Evolutionary conservation across 139 green algal genomes (phyloP).

Genomic region (Chlamydomonas applanata): DNA sequence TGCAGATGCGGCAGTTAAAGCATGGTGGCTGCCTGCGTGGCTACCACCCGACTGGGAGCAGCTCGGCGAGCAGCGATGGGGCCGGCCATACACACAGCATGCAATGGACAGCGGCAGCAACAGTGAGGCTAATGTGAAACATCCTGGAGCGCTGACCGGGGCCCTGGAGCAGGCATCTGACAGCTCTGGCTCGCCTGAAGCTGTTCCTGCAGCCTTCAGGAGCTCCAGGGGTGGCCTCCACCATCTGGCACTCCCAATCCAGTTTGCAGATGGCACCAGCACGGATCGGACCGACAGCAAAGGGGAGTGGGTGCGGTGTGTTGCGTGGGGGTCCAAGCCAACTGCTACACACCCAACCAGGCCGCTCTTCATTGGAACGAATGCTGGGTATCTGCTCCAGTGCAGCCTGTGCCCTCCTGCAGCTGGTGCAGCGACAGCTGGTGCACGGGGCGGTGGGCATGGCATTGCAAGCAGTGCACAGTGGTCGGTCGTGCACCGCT

Average conservation of each 20-base stretch:
- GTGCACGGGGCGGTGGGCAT: too few species aligned
- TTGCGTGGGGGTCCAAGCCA: background rate
- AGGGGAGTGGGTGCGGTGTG: constrained; percentile 18
- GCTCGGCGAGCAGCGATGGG: background rate
- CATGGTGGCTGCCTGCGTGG: constrained; percentile 18
- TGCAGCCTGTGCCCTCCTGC: background rate
- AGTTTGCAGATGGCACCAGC: background rate
- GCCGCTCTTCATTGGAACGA: constrained; percentile 1
- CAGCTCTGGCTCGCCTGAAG: too few species aligned
- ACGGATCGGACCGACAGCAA: background rate
- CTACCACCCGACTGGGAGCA: background rate
- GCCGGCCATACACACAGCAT: too few species aligned
- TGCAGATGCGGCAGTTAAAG: constrained; percentile 13
- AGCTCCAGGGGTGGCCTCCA: too few species aligned
- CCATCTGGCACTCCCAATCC: background rate
- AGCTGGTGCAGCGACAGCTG: background rate
- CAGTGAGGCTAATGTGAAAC: too few species aligned
- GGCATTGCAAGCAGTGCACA: too few species aligned
- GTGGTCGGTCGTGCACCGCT: background rate
- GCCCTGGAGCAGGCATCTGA: too few species aligned
- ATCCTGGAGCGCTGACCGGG: too few species aligned
- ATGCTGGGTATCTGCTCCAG: too few species aligned
- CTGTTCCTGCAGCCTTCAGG: too few species aligned
- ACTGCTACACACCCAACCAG: constrained; percentile 3
- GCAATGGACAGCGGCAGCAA: too few species aligned